Conservation (phyloP, 2,329 filamentous ascomycete species). For the Calonectria hawksworthii region DNA sequence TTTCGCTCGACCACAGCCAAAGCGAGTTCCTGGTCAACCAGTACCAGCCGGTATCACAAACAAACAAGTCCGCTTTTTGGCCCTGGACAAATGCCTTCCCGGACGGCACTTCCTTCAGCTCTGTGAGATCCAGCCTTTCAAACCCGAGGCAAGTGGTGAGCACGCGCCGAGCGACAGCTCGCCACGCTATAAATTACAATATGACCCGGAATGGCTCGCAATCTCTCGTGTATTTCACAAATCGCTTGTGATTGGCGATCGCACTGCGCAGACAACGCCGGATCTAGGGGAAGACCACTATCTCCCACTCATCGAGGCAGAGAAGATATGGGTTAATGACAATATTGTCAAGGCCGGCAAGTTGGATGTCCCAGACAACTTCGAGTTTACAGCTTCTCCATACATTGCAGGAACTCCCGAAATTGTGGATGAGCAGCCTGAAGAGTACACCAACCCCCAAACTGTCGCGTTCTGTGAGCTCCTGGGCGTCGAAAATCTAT, state of each 20-base stretch:
- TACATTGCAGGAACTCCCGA: conserved; percentile 72
- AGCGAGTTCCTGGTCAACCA: conserved; percentile 68
- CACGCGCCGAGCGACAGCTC: conserved; percentile 36
- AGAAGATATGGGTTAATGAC: conserved; percentile 85
- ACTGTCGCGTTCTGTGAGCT: conserved; percentile 86
- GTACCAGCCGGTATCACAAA: conserved; percentile 83
- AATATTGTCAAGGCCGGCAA: conserved; percentile 75
- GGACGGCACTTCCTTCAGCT: conserved; percentile 87
- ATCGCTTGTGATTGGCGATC: conserved; percentile 74
- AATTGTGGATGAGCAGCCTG: conserved; percentile 73
- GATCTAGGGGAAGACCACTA: conserved; percentile 81
- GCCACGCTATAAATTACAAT: conserved; percentile 74
- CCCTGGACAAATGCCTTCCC: conserved; percentile 91
- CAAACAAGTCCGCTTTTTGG: conserved; percentile 84
- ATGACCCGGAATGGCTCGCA: conserved; percentile 96
- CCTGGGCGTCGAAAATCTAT: conserved; percentile 82
- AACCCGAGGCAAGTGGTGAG: conserved; percentile 45
- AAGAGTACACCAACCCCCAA: conserved; percentile 90
- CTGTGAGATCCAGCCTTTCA: conserved; percentile 70
- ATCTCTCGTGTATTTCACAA: conserved; percentile 87
- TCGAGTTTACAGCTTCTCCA: conserved; percentile 80
- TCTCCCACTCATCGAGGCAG: conserved; percentile 74
- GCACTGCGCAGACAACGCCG: conserved; percentile 63
- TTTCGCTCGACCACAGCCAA: conserved; percentile 67
- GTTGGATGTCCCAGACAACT: conserved; percentile 83